These are phyloP conservation scores for Xylona heveae DNA, from an alignment of 495 filamentous ascomycete genomes.

Conservation along the genomic window DNA sequence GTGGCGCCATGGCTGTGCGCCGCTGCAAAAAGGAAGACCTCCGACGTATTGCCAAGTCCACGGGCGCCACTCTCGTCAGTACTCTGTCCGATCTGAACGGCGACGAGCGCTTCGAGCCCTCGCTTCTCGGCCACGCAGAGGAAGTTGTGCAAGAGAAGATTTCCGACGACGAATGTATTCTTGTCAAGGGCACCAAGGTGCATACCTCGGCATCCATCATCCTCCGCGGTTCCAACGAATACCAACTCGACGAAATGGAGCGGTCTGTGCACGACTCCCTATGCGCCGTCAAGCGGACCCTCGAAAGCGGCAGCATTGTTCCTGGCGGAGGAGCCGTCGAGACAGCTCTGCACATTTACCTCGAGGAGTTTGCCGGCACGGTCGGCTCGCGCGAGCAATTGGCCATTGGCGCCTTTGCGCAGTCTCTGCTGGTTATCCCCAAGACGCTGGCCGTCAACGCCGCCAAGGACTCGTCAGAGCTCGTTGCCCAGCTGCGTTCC, in stretches of 20 bases:
- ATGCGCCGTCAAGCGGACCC: conserved; percentile 86
- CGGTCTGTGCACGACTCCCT: conserved; percentile 92
- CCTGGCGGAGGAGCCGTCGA: conserved; percentile 93
- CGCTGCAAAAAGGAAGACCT: conserved; percentile 99
- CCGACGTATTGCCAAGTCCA: conserved; percentile 85
- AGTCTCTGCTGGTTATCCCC: conserved; percentile 82
- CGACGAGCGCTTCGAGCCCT: conserved; percentile 87
- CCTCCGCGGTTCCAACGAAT: conserved; percentile 89
- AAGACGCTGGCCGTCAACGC: conserved; percentile 96
- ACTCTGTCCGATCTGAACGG: conserved; percentile 90
- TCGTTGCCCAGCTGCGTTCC: conserved; percentile 86
- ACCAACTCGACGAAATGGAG: conserved; percentile 97
- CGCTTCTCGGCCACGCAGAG: conserved; percentile 73
- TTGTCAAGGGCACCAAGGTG: conserved; percentile 87
- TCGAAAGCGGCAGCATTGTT: conserved; percentile 93
- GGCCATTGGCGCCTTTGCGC: conserved; percentile 92
- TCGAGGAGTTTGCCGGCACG: conserved; percentile 98
- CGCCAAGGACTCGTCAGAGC: conserved; percentile 83
- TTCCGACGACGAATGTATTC: conserved; percentile 95
- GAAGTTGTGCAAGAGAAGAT: conserved; percentile 94
- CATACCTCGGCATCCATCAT: conserved; percentile 92
- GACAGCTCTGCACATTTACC: conserved; percentile 96
- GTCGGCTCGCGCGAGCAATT: conserved; percentile 95
- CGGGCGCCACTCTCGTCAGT: conserved; percentile 80
- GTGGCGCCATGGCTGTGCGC: conserved; percentile 85